A percentile compares a stretch with the other conserved stretches of the same genome.
Evolutionary conservation across 177 flowering plant genomes (phyloP).

Genomic region (Vitis hybrid): DNA sequence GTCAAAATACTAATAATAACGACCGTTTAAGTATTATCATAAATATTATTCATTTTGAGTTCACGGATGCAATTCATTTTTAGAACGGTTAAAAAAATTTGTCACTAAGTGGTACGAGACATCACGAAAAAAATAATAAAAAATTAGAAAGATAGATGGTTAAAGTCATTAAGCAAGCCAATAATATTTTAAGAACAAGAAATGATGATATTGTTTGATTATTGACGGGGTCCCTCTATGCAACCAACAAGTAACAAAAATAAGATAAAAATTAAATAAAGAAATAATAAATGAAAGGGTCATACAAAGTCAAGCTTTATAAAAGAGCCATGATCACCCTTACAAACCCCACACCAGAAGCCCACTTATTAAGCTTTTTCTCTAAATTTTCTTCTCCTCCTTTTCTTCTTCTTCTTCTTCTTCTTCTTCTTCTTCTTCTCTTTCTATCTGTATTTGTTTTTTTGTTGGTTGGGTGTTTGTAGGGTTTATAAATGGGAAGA

Average conservation of each 20-base stretch:
- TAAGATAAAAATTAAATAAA: not conserved
- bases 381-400: not conserved
- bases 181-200: too few relatives aligned
- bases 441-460: not conserved
- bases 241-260: too few relatives aligned
- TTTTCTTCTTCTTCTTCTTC: not conserved
- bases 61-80: too few relatives aligned
- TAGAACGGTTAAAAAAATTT: too few relatives aligned
- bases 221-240: not conserved
- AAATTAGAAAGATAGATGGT: too few relatives aligned
- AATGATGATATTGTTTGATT: too few relatives aligned
- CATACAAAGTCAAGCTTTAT: slow-evolving; percentile 9
- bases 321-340: not conserved
- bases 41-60: too few relatives aligned
- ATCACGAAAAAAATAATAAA: too few relatives aligned
- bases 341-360: slow-evolving; percentile 3
- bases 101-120: too few relatives aligned
- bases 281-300: not conserved
- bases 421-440: not conserved
- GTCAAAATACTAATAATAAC: too few relatives aligned
- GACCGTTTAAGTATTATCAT: too few relatives aligned
- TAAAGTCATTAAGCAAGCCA: too few relatives aligned
- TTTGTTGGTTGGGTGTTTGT: not conserved
- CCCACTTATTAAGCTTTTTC: slow-evolving; percentile 5
- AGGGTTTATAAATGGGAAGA: slow-evolving; percentile 28